These are phyloP conservation scores for Begonia loranthoides DNA, from an alignment of 306 rosid genomes.

Conservation along the genomic window DNA sequence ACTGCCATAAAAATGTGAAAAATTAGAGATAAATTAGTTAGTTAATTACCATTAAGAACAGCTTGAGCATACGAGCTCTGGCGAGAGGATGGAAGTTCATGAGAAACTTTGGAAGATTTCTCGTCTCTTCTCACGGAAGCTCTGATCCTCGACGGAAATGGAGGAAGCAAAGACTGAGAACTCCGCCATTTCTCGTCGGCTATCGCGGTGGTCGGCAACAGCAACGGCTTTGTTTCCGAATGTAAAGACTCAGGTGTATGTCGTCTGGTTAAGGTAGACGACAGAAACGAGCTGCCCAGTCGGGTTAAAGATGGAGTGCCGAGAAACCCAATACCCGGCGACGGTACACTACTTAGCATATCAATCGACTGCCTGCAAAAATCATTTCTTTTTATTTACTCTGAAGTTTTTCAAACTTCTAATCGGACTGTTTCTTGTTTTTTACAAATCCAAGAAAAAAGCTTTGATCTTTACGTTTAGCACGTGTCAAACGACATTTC, in stretches of 20 bases:
- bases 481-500: too few species aligned
- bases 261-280: constrained; percentile 83
- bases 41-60: constrained; percentile 52
- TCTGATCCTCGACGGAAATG: constrained; percentile 33
- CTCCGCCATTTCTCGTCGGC: constrained; percentile 46
- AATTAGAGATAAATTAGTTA: constrained; percentile 1
- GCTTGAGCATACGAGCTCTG: constrained; percentile 74
- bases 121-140: constrained; percentile 37
- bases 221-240: constrained; percentile 43
- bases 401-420: background rate
- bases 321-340: constrained; percentile 32
- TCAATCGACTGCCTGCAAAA: constrained; percentile 84
- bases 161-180: constrained; percentile 57
- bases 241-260: constrained; percentile 76
- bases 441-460: too few species aligned
- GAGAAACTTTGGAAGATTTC: constrained; percentile 39
- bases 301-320: background rate
- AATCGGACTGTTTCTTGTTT: too few species aligned
- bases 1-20: background rate
- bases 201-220: constrained; percentile 13
- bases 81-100: constrained; percentile 48
- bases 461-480: too few species aligned
- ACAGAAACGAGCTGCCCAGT: constrained; percentile 78
- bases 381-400: constrained; percentile 7
- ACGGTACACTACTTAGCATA: constrained; percentile 79